Percentiles rank a stretch among this genome's conserved stretches.
Evolutionary conservation across 768 basidiomycete species (phyloP).

Genomic region (Tulasnella sp.): DNA sequence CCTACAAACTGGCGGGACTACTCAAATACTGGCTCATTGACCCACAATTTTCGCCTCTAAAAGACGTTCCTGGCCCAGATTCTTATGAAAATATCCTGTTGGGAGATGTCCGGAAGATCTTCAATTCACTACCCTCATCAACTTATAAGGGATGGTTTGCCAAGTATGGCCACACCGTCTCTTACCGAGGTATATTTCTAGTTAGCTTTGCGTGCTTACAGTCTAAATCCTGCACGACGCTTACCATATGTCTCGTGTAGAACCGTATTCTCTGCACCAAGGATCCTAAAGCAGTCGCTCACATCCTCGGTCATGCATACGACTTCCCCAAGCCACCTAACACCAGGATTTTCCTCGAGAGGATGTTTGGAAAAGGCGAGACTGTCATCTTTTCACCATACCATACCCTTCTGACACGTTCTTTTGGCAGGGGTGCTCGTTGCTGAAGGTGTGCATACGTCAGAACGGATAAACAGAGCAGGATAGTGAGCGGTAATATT

Average conservation of each 20-base stretch:
- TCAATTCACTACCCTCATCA: constrained; percentile 45
- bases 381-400: background rate
- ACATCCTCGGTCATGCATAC: constrained; percentile 24
- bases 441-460: constrained; percentile 10
- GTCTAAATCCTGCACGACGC: constrained; percentile 47
- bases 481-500: background rate
- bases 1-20: background rate
- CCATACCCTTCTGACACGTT: background rate
- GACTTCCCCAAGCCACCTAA: constrained; percentile 25
- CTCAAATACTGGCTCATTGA: constrained; percentile 18
- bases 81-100: constrained; percentile 42
- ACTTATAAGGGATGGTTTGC: constrained; percentile 54
- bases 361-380: constrained; percentile 2
- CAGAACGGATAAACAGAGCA: background rate
- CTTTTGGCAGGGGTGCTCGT: background rate
- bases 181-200: constrained; percentile 49
- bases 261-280: background rate
- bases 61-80: constrained; percentile 27
- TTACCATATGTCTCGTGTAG: background rate
- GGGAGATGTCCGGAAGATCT: constrained; percentile 55
- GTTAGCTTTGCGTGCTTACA: constrained; percentile 12
- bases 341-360: background rate
- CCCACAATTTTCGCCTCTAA: constrained; percentile 20
- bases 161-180: constrained; percentile 54
- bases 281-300: constrained; percentile 17